These are phyloP conservation scores for Lecanicillium sp. DNA, from an alignment of 2,329 filamentous ascomycete species.

Conservation along the genomic window DNA sequence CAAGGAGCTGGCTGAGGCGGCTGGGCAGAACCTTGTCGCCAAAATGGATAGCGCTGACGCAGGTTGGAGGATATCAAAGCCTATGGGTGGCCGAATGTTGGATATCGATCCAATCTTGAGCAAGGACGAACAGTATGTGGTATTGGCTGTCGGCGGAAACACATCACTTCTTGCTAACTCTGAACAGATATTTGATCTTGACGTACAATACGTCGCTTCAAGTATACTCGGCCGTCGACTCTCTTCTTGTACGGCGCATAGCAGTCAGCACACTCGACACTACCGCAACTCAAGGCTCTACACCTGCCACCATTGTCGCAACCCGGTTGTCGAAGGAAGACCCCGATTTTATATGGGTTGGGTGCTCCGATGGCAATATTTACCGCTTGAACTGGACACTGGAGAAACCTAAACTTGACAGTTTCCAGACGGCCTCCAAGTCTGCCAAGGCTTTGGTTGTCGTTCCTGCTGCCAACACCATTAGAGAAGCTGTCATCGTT, in stretches of 20 bases:
- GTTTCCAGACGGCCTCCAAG: conserved; percentile 32
- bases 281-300: conserved; percentile 15
- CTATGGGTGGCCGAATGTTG: conserved; percentile 57
- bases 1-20: conserved; percentile 11
- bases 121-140: conserved; percentile 49
- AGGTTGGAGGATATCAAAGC: conserved; percentile 53
- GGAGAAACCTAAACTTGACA: conserved; percentile 31
- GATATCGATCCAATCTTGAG: conserved; percentile 57
- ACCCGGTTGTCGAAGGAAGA: conserved; percentile 29
- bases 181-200: conserved; percentile 61
- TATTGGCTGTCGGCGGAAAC: conserved; percentile 15
- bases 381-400: conserved; percentile 52
- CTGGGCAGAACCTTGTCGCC: conserved; percentile 16
- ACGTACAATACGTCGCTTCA: conserved; percentile 68
- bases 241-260: conserved; percentile 69
- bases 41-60: conserved; percentile 22
- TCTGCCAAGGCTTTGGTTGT: conserved; percentile 38
- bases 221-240: conserved; percentile 74
- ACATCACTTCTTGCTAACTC: neutral
- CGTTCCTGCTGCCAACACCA: conserved; percentile 26
- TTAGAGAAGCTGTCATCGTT: conserved; percentile 38
- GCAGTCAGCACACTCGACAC: conserved; percentile 31
- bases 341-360: conserved; percentile 49
- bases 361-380: conserved; percentile 47
- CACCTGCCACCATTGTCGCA: conserved; percentile 29